These are phyloP conservation scores for Pelargonium nanum DNA, from an alignment of 345 rosid genomes.

Conservation along the genomic window DNA sequence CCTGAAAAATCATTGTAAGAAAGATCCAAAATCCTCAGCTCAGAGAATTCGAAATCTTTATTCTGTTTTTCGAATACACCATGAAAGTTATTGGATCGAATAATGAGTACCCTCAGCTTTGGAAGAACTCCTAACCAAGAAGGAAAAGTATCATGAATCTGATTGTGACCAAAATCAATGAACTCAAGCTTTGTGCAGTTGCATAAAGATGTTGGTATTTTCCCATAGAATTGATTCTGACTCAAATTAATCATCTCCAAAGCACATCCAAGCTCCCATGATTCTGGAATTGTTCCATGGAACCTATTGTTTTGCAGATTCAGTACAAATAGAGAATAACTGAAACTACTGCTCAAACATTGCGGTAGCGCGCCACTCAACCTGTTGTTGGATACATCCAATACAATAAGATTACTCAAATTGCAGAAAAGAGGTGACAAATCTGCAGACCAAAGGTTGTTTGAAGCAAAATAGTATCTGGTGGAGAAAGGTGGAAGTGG, in stretches of 20 bases:
- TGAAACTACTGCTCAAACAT: background rate
- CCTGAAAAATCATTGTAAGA: background rate
- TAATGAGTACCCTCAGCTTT: background rate
- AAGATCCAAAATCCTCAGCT: background rate
- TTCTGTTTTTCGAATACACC: background rate
- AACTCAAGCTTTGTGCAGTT: rapidly evolving
- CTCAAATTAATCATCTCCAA: background rate
- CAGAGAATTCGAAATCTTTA: background rate
- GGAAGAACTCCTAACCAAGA: constrained; percentile 7
- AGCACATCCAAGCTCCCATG: rapidly evolving
- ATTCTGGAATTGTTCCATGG: constrained; percentile 4
- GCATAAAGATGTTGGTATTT: background rate
- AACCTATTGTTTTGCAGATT: constrained; percentile 5
- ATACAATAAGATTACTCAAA: rapidly evolving
- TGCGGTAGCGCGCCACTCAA: background rate
- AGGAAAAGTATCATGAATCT: background rate
- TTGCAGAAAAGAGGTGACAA: background rate
- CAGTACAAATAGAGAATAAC: rapidly evolving
- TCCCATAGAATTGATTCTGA: constrained; percentile 4
- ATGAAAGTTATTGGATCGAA: constrained; percentile 1
- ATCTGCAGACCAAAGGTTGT: background rate
- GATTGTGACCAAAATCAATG: constrained; percentile 7
- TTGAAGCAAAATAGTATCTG: background rate
- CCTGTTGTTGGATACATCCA: constrained; percentile 13
- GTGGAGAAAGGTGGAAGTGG: constrained; percentile 1